These are phyloP conservation scores for Setaria viridis DNA, from an alignment of 202 grass and related monocot genomes.

Conservation along the genomic window DNA sequence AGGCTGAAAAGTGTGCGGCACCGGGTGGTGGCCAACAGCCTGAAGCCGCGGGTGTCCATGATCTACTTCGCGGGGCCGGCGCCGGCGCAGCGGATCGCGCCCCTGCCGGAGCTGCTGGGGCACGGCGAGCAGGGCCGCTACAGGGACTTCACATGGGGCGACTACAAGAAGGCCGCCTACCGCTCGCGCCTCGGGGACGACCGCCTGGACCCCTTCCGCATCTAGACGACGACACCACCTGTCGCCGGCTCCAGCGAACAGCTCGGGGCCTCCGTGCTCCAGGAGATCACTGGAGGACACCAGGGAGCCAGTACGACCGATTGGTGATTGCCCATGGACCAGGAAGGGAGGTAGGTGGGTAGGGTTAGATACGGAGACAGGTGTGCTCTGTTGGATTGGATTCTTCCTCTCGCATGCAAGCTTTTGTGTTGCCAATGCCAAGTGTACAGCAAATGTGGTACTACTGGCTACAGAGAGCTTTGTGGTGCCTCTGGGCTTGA, in stretches of 20 bases:
- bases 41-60: slow-evolving; percentile 83
- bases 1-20: slow-evolving; percentile 82
- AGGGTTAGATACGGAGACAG: neutral
- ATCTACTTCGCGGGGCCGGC: slow-evolving; percentile 90
- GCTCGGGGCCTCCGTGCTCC: neutral
- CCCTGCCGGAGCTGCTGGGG: slow-evolving; percentile 71
- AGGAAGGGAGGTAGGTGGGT: neutral
- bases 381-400: neutral
- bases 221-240: neutral
- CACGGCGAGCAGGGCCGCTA: slow-evolving; percentile 67
- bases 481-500: neutral
- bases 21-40: slow-evolving; percentile 69
- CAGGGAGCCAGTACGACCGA: neutral
- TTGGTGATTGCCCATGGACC: slow-evolving; percentile 9
- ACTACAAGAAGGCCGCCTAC: slow-evolving; percentile 94
- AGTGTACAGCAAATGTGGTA: slow-evolving; percentile 31
- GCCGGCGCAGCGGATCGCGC: slow-evolving; percentile 64
- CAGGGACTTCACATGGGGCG: slow-evolving; percentile 88
- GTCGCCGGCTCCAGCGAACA: neutral
- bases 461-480: neutral
- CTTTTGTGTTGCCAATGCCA: neutral
- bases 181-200: slow-evolving; percentile 76
- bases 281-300: neutral
- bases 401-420: neutral
- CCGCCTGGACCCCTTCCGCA: slow-evolving; percentile 71